Conservation (phyloP, 495 filamentous ascomycete genomes). For the Xylaria cubensis region DNA sequence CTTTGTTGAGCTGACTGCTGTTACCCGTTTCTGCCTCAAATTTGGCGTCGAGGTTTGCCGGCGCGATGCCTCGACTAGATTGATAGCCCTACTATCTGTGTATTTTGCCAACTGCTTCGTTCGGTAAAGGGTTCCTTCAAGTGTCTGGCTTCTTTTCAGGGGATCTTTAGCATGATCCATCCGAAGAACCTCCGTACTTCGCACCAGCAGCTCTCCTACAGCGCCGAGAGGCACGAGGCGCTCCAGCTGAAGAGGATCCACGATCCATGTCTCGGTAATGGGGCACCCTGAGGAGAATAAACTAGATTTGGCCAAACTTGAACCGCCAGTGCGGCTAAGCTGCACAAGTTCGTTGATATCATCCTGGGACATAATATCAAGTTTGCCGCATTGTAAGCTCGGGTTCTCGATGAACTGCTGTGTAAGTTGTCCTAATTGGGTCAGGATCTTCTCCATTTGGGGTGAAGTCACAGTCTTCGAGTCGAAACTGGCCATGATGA, state of each 20-base stretch:
- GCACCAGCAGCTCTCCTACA: slow-evolving; percentile 53
- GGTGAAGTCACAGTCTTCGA: slow-evolving; percentile 46
- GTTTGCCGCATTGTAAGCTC: slow-evolving; percentile 33
- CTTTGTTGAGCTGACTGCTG: slow-evolving; percentile 41
- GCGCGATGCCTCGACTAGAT: slow-evolving; percentile 29
- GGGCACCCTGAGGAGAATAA: slow-evolving; percentile 16
- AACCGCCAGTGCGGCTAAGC: slow-evolving; percentile 17
- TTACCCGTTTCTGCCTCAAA: slow-evolving; percentile 32
- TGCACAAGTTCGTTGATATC: slow-evolving; percentile 29
- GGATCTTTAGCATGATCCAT: slow-evolving; percentile 37
- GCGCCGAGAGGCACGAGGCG: slow-evolving; percentile 50
- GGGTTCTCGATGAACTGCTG: slow-evolving; percentile 42
- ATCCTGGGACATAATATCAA: slow-evolving; percentile 38
- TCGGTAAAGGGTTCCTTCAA: slow-evolving; percentile 35
- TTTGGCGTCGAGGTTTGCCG: slow-evolving; percentile 12
- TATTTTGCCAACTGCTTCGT: slow-evolving; percentile 44
- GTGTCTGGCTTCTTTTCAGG: slow-evolving; percentile 29
- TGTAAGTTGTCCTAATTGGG: slow-evolving; percentile 39
- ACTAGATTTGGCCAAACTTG: slow-evolving; percentile 17
- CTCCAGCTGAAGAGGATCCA: slow-evolving; percentile 45
- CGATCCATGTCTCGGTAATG: slow-evolving; percentile 44
- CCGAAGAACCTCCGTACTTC: slow-evolving; percentile 32
- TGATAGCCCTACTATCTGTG: slow-evolving; percentile 27
- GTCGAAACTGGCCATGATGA: slow-evolving; percentile 69
- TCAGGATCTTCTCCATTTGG: slow-evolving; percentile 43